Percentiles rank a stretch among this genome's conserved stretches.
Conservation (phyloP, 1,284 basidiomycete genomes). For the Heterobasidion irregulare region DNA sequence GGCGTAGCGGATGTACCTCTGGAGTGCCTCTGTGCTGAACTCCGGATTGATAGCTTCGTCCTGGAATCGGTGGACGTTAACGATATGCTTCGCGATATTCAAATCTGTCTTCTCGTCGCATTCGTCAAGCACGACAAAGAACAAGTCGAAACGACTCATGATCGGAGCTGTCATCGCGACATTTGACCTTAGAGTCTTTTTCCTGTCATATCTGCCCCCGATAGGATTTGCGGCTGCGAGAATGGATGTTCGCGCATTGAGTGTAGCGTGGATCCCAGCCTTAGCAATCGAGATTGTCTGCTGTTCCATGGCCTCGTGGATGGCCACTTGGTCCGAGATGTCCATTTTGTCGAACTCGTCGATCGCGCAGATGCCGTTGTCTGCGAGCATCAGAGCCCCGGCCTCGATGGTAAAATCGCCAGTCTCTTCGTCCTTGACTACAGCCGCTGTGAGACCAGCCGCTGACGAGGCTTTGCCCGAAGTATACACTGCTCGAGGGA, state of each 20-base stretch:
- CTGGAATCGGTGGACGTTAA: slow-evolving; percentile 94
- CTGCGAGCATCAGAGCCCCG: slow-evolving; percentile 93
- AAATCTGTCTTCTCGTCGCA: slow-evolving; percentile 91
- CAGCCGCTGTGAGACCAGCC: slow-evolving; percentile 96
- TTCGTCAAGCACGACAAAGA: slow-evolving; percentile 98
- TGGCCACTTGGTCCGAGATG: slow-evolving; percentile 93
- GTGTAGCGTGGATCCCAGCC: slow-evolving; percentile 94
- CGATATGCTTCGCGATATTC: slow-evolving; percentile 95
- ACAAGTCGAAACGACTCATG: slow-evolving; percentile 93
- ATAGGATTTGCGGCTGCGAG: slow-evolving; percentile 98
- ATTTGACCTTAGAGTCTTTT: slow-evolving; percentile 96
- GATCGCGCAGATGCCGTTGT: slow-evolving; percentile 98
- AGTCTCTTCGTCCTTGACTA: slow-evolving; percentile 95
- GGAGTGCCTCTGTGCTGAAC: slow-evolving; percentile 94
- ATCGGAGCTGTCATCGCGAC: slow-evolving; percentile 99
- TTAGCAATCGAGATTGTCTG: slow-evolving; percentile 99
- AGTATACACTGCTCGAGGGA: slow-evolving; percentile 95
- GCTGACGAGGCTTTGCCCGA: slow-evolving; percentile 98
- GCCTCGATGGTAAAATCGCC: slow-evolving; percentile 99
- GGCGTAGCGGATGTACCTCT: slow-evolving; percentile 95
- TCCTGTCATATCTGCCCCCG: slow-evolving; percentile 94
- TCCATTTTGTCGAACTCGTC: slow-evolving; percentile 99
- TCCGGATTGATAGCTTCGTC: slow-evolving; percentile 94
- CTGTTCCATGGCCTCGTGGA: slow-evolving; percentile 99
- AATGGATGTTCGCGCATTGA: slow-evolving; percentile 96